Evolutionary conservation across 176 grass and related monocot species (phyloP), one percentile per base, ranked within the genome.

Genomic region (Triticum turgidum): DNA sequence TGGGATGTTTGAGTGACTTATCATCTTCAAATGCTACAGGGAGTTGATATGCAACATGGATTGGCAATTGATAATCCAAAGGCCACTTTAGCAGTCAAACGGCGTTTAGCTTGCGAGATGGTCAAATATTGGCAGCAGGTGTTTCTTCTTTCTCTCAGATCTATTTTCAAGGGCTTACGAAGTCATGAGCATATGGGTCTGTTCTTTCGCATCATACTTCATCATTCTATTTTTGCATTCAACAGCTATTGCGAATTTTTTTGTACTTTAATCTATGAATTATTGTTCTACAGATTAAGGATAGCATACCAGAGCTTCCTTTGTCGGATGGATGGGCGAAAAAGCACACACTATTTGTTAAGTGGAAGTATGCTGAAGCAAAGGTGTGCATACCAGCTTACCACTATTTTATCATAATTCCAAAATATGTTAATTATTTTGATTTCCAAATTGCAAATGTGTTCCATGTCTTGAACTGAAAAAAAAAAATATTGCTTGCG

Each of bases 51-150:
- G 71, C 92, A 94, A 84, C 94, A 94, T 85, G 94, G 90, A 38
- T 78, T 97, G 78, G 94, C 94, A 87, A 97, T 94, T 72, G 94
- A 97, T 64, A 97, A 90, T 80, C 86, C 92, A 71, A 97, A 94
- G 80, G 94, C 94, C 32, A 97, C 90, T 41, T 79, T 94, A 82
- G 90, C 94, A 79, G 94, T 97, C 56, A 97, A 97, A 90, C 78
- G 92, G 33, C 88, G 92, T 51, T 87, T 97, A 75, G 92, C 94
- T 70, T 97, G 94, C 52, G 92, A 97, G 80, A 94, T 97, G 92
- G 69, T 90, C 49, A 97, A 92, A 25, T 97, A 94, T 54, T 97
- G 94, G 92, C 76, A 91, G 68, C 95, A 98, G 91, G 95, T 98
- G 77, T 27, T 81, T 81, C 25, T 65, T 47, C 63, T 75, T 73